Base-by-base conservation (phyloP, 202 grass and related monocot genomes). In the Hordeum pubiflorum region DNA sequence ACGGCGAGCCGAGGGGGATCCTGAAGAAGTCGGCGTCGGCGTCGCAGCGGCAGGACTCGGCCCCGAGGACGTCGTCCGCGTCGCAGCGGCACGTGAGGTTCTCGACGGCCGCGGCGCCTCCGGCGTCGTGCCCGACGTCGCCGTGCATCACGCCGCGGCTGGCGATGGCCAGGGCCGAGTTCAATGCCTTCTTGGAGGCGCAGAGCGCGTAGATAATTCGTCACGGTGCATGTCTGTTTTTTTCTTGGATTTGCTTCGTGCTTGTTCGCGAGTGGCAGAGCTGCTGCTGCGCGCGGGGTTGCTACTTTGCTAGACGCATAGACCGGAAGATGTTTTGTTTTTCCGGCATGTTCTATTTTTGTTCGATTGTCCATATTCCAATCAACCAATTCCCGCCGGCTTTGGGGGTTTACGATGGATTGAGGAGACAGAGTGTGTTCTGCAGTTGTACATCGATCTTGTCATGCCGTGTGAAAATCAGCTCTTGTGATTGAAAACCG, bases 21-120 rank as follows among this genome's bases (percentile, higher is more conserved):
- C 88, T 93, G 58, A 93, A 93, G 81, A 93, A 93, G 76, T 80
- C 85, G 44, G 67, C 82, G 33, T 90, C 91, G 10, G 26, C 44
- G 26, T 48, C 76, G 44, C 69, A n/a, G 55, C 79, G 85, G 40
- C 81, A 83, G 24, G 80, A 85, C 23, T 79, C 85, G 50, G 60
- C 63, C 21, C 15, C 74, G 10, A 84, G 88, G 63, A 46, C 62
- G 15, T 91, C 88, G 10, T 84, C 77, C 22, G 72, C 88, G 72
- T 93, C 91, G 38, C 86, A 86, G 74, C 72, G 88, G 58, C 91
- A 91, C 58, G 91, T 93, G 20, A 91, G 91, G 72, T 93, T 93
- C 76, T 93, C 91, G 23, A 76, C 86, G 10, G 72, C 67, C 12
- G 67, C 34, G 3, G 9, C 75, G 7, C 22, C 41, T 5, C 79